A percentile compares a stretch with the other conserved stretches of the same genome.
phyloP scores from a whole-genome alignment of 2,329 filamentous ascomycete genomes.

The Plenodomus lindquistii region DNA sequence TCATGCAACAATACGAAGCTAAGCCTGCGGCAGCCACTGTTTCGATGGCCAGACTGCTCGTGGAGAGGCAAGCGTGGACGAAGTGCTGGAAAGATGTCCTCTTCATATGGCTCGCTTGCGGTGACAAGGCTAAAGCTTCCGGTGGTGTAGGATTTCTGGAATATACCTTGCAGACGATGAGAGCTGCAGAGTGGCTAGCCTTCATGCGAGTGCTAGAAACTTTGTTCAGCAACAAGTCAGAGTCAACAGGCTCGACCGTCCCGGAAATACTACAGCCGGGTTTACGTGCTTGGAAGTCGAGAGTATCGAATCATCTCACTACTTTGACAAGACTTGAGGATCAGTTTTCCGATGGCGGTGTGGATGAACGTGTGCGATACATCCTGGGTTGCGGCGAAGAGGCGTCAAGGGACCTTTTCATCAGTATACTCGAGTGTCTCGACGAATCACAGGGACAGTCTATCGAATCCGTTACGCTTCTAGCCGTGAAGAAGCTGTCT shows the following conservation, averaged over 20 bases:
- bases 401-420: conserved; percentile 10
- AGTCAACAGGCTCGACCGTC: neutral
- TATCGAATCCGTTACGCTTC: conserved; percentile 26
- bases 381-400: conserved; percentile 20
- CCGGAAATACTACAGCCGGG: conserved; percentile 6
- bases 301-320: conserved; percentile 2
- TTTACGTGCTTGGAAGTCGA: conserved; percentile 3
- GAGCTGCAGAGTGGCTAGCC: conserved; percentile 21
- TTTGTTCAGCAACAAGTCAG: conserved; percentile 18
- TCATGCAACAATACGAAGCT: conserved; percentile 8
- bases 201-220: conserved; percentile 24
- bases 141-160: conserved; percentile 10
- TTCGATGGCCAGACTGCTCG: conserved; percentile 20
- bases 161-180: conserved; percentile 20
- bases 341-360: neutral
- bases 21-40: conserved; percentile 16
- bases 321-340: conserved; percentile 27
- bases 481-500: conserved; percentile 14
- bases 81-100: conserved; percentile 29
- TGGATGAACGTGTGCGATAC: conserved; percentile 10
- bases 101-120: conserved; percentile 16
- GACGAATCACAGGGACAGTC: conserved; percentile 8
- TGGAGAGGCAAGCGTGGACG: conserved; percentile 3
- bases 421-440: conserved; percentile 21
- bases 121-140: conserved; percentile 1